These are phyloP conservation scores for Coccomyxa sp. DNA, from an alignment of 139 green algal genomes.

Conservation along the genomic window DNA sequence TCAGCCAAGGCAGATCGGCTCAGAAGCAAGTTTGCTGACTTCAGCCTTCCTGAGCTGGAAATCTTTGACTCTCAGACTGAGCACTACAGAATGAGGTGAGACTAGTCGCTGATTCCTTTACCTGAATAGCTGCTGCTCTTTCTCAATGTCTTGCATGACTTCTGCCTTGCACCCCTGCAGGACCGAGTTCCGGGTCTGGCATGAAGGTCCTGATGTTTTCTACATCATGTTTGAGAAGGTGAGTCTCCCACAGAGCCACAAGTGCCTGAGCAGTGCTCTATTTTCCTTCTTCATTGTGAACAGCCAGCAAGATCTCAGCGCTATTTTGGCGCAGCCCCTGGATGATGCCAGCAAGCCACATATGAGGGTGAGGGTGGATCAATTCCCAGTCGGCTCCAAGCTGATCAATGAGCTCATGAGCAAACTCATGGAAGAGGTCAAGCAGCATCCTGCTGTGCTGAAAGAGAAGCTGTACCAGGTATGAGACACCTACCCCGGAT, in stretches of 20 bases:
- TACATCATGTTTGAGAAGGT: slow-evolving; percentile 75
- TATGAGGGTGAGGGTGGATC: slow-evolving; percentile 51
- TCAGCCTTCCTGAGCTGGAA: slow-evolving; percentile 47
- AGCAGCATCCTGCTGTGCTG: slow-evolving; percentile 22
- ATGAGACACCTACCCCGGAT: background rate
- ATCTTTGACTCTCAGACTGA: slow-evolving; percentile 36
- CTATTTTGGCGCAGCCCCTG: no score
- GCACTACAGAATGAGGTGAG: slow-evolving; percentile 70
- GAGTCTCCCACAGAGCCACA: no score
- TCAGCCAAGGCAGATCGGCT: slow-evolving; percentile 43
- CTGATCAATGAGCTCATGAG: slow-evolving; percentile 83
- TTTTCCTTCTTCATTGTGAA: background rate
- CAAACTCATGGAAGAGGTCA: slow-evolving; percentile 46
- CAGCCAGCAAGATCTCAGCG: background rate
- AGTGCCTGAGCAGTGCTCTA: background rate
- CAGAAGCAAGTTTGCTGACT: slow-evolving; percentile 38
- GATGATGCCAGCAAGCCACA: slow-evolving; percentile 7
- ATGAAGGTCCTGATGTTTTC: slow-evolving; percentile 49
- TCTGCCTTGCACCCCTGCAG: slow-evolving; percentile 19
- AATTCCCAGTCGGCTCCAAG: slow-evolving; percentile 74
- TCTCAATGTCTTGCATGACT: background rate
- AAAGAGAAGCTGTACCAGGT: slow-evolving; percentile 49
- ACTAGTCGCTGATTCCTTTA: background rate
- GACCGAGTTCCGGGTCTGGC: slow-evolving; percentile 71
- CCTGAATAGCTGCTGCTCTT: background rate